Base-by-base conservation (phyloP, 176 grass and related monocot species). In the Oryza coarctata region DNA sequence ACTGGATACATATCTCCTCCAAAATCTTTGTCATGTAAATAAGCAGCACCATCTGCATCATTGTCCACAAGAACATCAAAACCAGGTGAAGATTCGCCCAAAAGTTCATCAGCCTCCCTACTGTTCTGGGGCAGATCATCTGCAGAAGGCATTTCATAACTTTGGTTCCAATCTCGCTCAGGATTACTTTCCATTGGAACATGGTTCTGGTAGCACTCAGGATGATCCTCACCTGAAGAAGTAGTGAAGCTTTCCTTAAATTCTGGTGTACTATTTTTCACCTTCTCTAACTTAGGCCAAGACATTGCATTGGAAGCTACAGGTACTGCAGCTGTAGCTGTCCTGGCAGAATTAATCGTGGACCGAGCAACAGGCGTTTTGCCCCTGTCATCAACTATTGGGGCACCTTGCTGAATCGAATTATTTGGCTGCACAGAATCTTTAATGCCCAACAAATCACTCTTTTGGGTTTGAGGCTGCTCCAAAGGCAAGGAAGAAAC, bases 21-120 rank as follows among this genome's bases (percentile, higher is more conserved):
- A 65, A 88, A 93, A 65, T 95, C 86, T n/a, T 94, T 87, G 27
- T 92, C 85, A 35, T 75, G 88, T 72, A 87, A 74, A 84, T 93
- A 99, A 67, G 85, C 80, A 90, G 93, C 72, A 62, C 75, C 74
- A 80, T 94, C 87, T 29, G 77, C 81, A 73, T 94, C 89, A 30
- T 98, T 86, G 78, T 94, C 90, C 49, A 98, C 95, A 64, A 98
- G 90, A 78, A 98, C 95, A 52, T 98, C 95, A 86, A 98, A 98
- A 43, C 93, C 96, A 82, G 93, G 92, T 12, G 95, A 92, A 86
- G 92, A 91, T 77, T 98, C 95, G 25, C 82, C 84, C 39, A 84
- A 60, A 63, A 95, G 78, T 9, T 99, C 91, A 86, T 93, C 93
- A 62, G 77, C 76, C 11, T 99, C 96, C 83, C 85, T 84, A 77